Evolutionary conservation across 768 basidiomycete genomes (phyloP).

Genomic region (Tephrocybe sp.): DNA sequence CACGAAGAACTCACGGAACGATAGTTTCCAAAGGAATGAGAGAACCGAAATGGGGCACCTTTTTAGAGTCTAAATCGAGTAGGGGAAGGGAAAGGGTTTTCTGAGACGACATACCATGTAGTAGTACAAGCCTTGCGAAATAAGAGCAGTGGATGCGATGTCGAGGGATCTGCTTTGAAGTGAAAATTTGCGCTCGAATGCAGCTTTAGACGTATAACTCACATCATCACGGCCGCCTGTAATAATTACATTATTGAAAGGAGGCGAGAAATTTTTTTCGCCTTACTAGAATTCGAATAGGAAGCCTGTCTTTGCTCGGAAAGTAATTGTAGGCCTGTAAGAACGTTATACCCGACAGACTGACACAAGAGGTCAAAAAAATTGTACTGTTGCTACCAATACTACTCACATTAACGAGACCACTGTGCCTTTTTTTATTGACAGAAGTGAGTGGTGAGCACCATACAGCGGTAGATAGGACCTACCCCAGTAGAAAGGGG

Average conservation of each 20-base stretch:
- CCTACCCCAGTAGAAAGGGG: conserved; percentile 22
- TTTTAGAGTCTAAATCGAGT: not conserved
- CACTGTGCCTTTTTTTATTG: conserved; percentile 13
- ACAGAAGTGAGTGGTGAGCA: not conserved
- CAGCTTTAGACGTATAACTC: not conserved
- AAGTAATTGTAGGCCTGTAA: conserved; percentile 32
- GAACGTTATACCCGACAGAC: conserved; percentile 29
- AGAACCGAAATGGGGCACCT: conserved; percentile 37
- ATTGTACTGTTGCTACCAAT: no score
- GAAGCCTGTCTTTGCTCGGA: conserved; percentile 22
- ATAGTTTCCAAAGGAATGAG: conserved; percentile 26
- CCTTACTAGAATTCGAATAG: conserved; percentile 23
- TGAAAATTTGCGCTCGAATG: no score
- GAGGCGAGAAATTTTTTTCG: not conserved
- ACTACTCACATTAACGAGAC: conserved; percentile 14
- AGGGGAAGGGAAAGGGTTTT: not conserved
- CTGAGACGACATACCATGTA: conserved; percentile 29
- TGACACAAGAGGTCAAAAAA: conserved; percentile 2
- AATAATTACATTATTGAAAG: not conserved
- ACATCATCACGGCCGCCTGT: conserved; percentile 10
- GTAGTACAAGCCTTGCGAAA: conserved; percentile 35
- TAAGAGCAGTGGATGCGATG: conserved; percentile 29
- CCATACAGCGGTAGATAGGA: not conserved
- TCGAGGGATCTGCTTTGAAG: conserved; percentile 24
- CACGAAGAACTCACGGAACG: conserved; percentile 23